Evolutionary conservation across 2,329 filamentous ascomycete species (phyloP), one percentile per base, ranked within the genome.

Genomic region (Aspergillus alliaceus): DNA sequence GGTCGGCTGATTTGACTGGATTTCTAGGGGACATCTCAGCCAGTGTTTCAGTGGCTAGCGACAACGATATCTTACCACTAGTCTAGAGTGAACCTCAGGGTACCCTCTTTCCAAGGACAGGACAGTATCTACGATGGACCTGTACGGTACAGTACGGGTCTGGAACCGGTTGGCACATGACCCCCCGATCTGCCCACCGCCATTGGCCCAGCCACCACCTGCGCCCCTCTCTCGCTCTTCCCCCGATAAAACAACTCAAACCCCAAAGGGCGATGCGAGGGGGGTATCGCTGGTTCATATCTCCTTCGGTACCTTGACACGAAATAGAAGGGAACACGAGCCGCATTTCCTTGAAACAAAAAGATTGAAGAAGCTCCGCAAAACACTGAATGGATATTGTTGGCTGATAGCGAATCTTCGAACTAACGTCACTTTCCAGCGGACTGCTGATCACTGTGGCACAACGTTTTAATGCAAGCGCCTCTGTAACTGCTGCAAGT

Each of bases 401-500:
- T 32, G 44, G 44, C 11, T 22, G 29, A 22, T 24, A 32, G 18
- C 27, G 22, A 18, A n/a, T 12, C n/a, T n/a, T 32, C 12, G n/a
- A 20, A 48, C 44, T 48, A 48, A 48, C 44, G n/a, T n/a, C 44
- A 48, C n/a, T 32, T 14, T 48, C 20, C 27, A 48, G 44, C 44
- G 44, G 29, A 48, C 44, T 48, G 44, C 27, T 48, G 44, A 48
- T 48, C 44, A 32, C 9, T 48, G 44, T 48, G 29, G n/a, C 29
- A 48, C 44, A 48, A 37, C 48, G 18, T 29, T 55, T 48, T 35
- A 59, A 62, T 62, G 51, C 56, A 62, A 58, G 51, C 59, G 50
- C 56, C 53, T 54, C 54, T 51, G 51, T 61, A 54, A 63, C 54
- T 57, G 32, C 47, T 57, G 18, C 14, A 48, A 48, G 44, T 34